Conservation (phyloP, 2,329 filamentous ascomycete species). For the Stachybotrys chlorohalonatus region DNA sequence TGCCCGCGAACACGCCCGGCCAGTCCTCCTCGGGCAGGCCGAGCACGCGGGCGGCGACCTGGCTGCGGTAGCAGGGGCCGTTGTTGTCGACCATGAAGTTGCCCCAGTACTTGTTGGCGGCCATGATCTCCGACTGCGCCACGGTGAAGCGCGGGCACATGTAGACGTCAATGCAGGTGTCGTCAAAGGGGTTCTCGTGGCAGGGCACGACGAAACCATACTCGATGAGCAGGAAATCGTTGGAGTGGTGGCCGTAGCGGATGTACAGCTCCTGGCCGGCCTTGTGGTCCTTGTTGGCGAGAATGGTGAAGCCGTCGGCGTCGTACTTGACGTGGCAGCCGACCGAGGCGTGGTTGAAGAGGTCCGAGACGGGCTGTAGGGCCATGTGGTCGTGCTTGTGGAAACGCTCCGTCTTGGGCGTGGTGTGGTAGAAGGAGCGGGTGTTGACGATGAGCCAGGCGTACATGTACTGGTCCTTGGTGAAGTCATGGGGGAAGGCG, state of each 20-base stretch:
- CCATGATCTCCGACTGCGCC: not conserved
- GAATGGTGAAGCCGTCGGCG: constrained; percentile 43
- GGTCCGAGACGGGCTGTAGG: constrained; percentile 63
- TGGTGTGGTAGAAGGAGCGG: constrained; percentile 51
- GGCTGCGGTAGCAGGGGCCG: not conserved
- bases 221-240: constrained; percentile 63
- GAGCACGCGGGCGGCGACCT: not conserved
- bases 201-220: constrained; percentile 42
- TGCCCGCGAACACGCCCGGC: not conserved
- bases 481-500: constrained; percentile 14
- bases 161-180: constrained; percentile 37
- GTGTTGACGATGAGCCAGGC: constrained; percentile 54
- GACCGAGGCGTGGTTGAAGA: constrained; percentile 52
- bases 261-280: constrained; percentile 57
- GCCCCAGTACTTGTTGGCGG: not conserved
- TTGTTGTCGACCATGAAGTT: not conserved
- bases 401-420: constrained; percentile 31
- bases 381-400: constrained; percentile 52
- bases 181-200: constrained; percentile 42
- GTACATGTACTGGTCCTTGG: constrained; percentile 23
- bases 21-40: not conserved
- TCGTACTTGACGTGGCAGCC: constrained; percentile 44
- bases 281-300: constrained; percentile 38
- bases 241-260: constrained; percentile 59
- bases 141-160: constrained; percentile 27